Conservation (phyloP, 176 grass and related monocot genomes). For the Chloris gayana region DNA sequence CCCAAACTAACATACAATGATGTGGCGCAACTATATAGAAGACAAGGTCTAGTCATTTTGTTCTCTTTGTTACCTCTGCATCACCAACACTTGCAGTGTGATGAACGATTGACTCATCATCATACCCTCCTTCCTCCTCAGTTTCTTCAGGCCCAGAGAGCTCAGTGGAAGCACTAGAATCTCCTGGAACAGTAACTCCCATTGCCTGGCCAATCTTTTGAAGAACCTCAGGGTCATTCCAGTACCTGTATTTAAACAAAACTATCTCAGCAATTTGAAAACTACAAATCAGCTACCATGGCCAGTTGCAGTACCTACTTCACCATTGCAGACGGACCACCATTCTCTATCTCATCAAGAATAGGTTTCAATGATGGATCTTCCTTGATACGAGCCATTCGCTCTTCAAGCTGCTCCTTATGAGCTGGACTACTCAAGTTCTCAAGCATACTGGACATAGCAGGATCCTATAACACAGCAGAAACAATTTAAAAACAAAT, state of each 20-base stretch:
- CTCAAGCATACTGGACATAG: slow-evolving; percentile 90
- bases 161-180: slow-evolving; percentile 50
- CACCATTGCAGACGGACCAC: slow-evolving; percentile 89
- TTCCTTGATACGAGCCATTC: slow-evolving; percentile 78
- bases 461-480: slow-evolving; percentile 62
- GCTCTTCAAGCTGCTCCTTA: slow-evolving; percentile 87
- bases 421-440: slow-evolving; percentile 72
- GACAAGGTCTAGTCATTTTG: neutral
- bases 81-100: slow-evolving; percentile 87
- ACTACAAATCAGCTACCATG: neutral
- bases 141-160: slow-evolving; percentile 72
- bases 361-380: slow-evolving; percentile 86
- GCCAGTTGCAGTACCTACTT: slow-evolving; percentile 54
- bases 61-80: slow-evolving; percentile 63
- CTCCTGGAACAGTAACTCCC: slow-evolving; percentile 63
- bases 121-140: slow-evolving; percentile 59
- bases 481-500: neutral
- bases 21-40: neutral
- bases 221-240: slow-evolving; percentile 94
- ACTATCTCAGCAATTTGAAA: slow-evolving; percentile 24
- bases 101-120: slow-evolving; percentile 90
- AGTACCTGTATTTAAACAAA: slow-evolving; percentile 65
- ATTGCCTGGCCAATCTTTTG: slow-evolving; percentile 94
- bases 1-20: neutral
- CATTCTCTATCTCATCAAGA: slow-evolving; percentile 87